A percentile compares a stretch with the other conserved stretches of the same genome.
Conservation (phyloP, 768 basidiomycete genomes). For the Ramaria rubella region DNA sequence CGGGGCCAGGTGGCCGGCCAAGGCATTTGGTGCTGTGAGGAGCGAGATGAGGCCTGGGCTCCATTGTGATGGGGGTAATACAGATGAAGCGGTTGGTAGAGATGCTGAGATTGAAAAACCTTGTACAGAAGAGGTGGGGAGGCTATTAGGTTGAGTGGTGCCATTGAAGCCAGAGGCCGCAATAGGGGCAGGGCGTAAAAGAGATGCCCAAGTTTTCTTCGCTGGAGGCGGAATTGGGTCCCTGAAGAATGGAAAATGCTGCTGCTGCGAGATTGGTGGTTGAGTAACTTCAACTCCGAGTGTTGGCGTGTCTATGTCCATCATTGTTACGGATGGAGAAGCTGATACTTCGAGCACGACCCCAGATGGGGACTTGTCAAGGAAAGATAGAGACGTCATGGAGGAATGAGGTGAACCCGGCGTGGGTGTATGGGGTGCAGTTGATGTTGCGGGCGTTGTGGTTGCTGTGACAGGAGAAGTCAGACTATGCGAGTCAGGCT, state of each 20-base stretch:
- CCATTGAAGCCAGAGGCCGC: slow-evolving; percentile 38
- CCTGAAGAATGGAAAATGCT: not conserved
- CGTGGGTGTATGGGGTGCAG: slow-evolving; percentile 41
- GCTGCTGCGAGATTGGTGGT: not conserved
- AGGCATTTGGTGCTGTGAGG: slow-evolving; percentile 29
- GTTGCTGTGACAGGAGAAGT: not conserved
- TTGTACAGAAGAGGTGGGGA: slow-evolving; percentile 65
- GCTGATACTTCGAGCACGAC: slow-evolving; percentile 14
- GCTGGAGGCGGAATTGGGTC: slow-evolving; percentile 18
- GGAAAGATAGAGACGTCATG: slow-evolving; percentile 48
- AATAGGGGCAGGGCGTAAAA: slow-evolving; percentile 44
- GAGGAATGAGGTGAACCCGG: slow-evolving; percentile 54
- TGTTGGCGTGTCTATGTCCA: not conserved
- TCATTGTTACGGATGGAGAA: not conserved
- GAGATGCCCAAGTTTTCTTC: slow-evolving; percentile 76
- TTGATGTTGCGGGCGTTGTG: slow-evolving; percentile 43
- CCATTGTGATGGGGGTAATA: slow-evolving; percentile 30
- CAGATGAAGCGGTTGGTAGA: slow-evolving; percentile 17
- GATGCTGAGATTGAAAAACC: slow-evolving; percentile 62
- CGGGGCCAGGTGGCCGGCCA: slow-evolving; percentile 20
- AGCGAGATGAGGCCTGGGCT: slow-evolving; percentile 49
- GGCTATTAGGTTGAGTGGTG: slow-evolving; percentile 42
- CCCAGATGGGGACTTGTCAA: slow-evolving; percentile 25
- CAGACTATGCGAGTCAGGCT: slow-evolving; percentile 38
- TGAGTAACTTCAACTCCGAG: not conserved